Evolutionary conservation across 2,329 filamentous ascomycete genomes (phyloP).

Genomic region (Diaporthe citrichinensis): DNA sequence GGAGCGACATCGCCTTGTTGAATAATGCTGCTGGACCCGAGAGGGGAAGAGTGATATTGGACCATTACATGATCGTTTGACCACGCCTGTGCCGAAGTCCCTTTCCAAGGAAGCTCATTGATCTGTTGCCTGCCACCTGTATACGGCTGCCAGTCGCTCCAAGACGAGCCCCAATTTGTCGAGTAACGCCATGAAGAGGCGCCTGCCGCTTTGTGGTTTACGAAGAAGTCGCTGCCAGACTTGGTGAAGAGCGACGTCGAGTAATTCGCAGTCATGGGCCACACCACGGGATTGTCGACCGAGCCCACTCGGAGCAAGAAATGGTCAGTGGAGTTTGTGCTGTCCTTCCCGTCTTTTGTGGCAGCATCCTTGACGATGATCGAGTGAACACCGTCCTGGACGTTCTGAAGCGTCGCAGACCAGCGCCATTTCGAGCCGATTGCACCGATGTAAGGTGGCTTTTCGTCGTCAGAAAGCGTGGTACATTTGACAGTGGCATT

Average conservation of each 20-base stretch:
- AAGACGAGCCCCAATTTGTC: slow-evolving; percentile 72
- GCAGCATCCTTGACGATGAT: slow-evolving; percentile 69
- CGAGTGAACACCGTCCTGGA: slow-evolving; percentile 72
- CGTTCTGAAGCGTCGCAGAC: slow-evolving; percentile 65
- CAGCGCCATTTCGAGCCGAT: slow-evolving; percentile 69
- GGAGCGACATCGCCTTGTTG: slow-evolving; percentile 68
- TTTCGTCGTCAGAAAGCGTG: slow-evolving; percentile 52
- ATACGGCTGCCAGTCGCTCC: slow-evolving; percentile 72
- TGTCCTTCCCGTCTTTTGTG: slow-evolving; percentile 55
- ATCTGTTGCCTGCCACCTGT: slow-evolving; percentile 64
- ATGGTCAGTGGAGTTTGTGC: slow-evolving; percentile 69
- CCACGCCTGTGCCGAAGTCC: slow-evolving; percentile 71
- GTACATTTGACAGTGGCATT: slow-evolving; percentile 60
- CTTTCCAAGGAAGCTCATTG: slow-evolving; percentile 66
- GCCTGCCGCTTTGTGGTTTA: slow-evolving; percentile 72
- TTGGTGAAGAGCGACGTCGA: slow-evolving; percentile 65
- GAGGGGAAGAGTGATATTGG: slow-evolving; percentile 72
- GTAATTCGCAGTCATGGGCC: slow-evolving; percentile 69
- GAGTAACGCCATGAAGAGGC: slow-evolving; percentile 75
- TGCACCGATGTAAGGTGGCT: slow-evolving; percentile 61
- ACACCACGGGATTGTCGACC: slow-evolving; percentile 71
- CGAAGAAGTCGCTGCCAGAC: slow-evolving; percentile 55
- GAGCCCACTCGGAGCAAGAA: slow-evolving; percentile 74
- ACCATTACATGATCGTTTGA: slow-evolving; percentile 72
- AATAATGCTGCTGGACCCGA: slow-evolving; percentile 71